These are phyloP conservation scores for Pestalotiopsis sp. DNA, from an alignment of 2,329 filamentous ascomycete genomes.

Conservation along the genomic window DNA sequence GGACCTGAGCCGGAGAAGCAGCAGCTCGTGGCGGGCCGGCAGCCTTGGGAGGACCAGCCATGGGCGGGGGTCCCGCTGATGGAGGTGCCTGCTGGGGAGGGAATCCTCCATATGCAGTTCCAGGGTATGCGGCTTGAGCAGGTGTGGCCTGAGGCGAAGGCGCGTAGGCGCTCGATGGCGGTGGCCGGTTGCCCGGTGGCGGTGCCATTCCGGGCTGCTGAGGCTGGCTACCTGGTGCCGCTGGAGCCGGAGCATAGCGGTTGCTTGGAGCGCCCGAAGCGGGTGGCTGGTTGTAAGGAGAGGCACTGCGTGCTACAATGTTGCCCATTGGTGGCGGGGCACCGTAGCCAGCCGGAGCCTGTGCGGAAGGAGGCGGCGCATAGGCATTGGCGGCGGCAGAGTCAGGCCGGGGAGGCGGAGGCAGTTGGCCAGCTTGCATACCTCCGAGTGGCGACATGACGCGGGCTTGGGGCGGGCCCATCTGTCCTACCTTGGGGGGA, in stretches of 20 bases:
- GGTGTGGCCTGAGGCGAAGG: slow-evolving; percentile 47
- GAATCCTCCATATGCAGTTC: slow-evolving; percentile 49
- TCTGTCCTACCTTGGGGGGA: slow-evolving; percentile 66
- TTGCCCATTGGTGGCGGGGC: slow-evolving; percentile 48
- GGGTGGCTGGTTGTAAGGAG: slow-evolving; percentile 84
- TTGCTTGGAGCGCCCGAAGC: slow-evolving; percentile 67
- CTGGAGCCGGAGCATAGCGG: slow-evolving; percentile 72
- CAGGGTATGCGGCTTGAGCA: slow-evolving; percentile 60
- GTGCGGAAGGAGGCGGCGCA: slow-evolving; percentile 55
- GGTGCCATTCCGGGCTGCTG: slow-evolving; percentile 28
- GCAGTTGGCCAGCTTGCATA: slow-evolving; percentile 46
- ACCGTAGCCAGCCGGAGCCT: slow-evolving; percentile 28
- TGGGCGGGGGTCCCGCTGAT: slow-evolving; percentile 39
- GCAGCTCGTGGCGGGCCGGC: slow-evolving; percentile 15
- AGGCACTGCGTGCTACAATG: slow-evolving; percentile 68
- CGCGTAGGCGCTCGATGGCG: slow-evolving; percentile 46
- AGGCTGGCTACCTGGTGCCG: slow-evolving; percentile 47
- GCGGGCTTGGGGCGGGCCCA: slow-evolving; percentile 64
- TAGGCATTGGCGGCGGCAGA: slow-evolving; percentile 64
- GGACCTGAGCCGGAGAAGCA: slow-evolving; percentile 34
- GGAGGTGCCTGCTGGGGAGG: slow-evolving; percentile 37
- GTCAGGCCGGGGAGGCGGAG: slow-evolving; percentile 48
- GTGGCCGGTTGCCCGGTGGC: slow-evolving; percentile 42
- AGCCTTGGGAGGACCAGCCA: slow-evolving; percentile 30
- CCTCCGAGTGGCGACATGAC: slow-evolving; percentile 71